Percentiles rank a stretch among this genome's conserved stretches.
Conservation (phyloP, 2,329 filamentous ascomycete genomes). For the Fusarium napiforme region DNA sequence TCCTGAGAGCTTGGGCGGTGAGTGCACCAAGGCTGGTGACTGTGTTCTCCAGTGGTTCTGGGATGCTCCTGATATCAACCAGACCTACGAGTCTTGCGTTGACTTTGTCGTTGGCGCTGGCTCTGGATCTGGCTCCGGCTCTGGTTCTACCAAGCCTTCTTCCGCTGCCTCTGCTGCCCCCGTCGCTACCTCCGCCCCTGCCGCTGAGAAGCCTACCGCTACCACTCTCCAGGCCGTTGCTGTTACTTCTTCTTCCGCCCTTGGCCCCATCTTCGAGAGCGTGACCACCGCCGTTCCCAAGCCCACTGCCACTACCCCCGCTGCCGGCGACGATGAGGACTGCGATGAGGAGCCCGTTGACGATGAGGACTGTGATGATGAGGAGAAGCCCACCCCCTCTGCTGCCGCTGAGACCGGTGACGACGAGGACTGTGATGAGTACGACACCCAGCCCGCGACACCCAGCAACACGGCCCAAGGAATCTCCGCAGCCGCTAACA, state of each 20-base stretch:
- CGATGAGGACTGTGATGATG: conserved; percentile 34
- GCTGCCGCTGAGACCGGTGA: neutral
- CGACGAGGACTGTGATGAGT: conserved; percentile 29
- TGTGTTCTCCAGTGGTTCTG: conserved; percentile 71
- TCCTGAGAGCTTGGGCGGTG: conserved; percentile 55
- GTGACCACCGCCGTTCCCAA: conserved; percentile 1
- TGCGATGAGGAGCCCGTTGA: neutral
- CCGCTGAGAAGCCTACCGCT: conserved; percentile 10
- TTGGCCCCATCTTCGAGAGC: neutral
- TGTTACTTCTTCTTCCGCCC: neutral
- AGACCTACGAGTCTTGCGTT: conserved; percentile 72
- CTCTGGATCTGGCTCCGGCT: neutral
- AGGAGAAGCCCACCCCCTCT: conserved; percentile 1
- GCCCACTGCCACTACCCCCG: conserved; percentile 16
- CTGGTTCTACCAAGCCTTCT: conserved; percentile 15
- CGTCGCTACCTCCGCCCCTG: conserved; percentile 1
- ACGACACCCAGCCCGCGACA: conserved; percentile 7
- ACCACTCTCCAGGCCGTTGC: conserved; percentile 25
- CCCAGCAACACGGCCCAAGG: conserved; percentile 1
- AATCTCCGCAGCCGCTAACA: conserved; percentile 5
- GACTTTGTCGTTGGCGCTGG: conserved; percentile 58
- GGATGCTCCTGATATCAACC: conserved; percentile 64
- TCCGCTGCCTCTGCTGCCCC: conserved; percentile 15
- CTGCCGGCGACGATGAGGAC: conserved; percentile 7
- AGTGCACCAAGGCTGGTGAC: conserved; percentile 61